Evolutionary conservation across 192 early-diverging fungal genomes (phyloP).

Genomic region (Gaertneriomyces sp.): DNA sequence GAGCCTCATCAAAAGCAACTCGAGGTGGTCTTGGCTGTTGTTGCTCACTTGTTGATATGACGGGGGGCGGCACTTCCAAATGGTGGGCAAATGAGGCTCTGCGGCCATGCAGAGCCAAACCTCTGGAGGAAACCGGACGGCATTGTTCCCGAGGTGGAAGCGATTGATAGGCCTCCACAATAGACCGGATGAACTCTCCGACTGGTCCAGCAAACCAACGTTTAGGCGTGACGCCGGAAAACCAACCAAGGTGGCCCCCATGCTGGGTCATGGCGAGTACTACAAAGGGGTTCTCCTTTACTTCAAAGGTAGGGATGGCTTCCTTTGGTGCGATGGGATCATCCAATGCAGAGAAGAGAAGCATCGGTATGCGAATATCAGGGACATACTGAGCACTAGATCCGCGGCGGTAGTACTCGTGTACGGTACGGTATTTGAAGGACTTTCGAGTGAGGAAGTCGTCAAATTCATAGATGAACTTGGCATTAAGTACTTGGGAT

Average conservation of each 20-base stretch:
- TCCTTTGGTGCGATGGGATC: constrained; percentile 79
- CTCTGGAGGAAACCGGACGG: background rate
- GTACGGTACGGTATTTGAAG: constrained; percentile 76
- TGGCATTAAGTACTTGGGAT: constrained; percentile 50
- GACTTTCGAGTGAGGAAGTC: constrained; percentile 64
- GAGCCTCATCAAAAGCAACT: too few relatives aligned
- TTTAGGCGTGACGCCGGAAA: constrained; percentile 40
- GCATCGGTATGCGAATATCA: constrained; percentile 65
- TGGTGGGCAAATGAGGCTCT: background rate
- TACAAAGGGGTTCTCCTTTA: constrained; percentile 71
- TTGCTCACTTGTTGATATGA: too few relatives aligned
- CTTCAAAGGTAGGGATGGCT: constrained; percentile 69
- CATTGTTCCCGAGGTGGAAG: constrained; percentile 6
- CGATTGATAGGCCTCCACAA: constrained; percentile 34
- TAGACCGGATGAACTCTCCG: constrained; percentile 39
- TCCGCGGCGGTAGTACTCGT: constrained; percentile 63
- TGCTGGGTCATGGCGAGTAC: constrained; percentile 72
- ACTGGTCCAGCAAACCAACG: constrained; percentile 43
- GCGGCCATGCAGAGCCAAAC: background rate
- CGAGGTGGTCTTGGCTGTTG: too few relatives aligned
- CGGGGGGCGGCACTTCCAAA: too few relatives aligned
- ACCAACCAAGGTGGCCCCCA: constrained; percentile 94
- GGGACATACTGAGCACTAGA: constrained; percentile 40
- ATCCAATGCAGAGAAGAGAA: constrained; percentile 82
- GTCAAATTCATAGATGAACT: constrained; percentile 79